phyloP scores from a whole-genome alignment of 331 rosid genomes.

The Cucumis variabilis region DNA sequence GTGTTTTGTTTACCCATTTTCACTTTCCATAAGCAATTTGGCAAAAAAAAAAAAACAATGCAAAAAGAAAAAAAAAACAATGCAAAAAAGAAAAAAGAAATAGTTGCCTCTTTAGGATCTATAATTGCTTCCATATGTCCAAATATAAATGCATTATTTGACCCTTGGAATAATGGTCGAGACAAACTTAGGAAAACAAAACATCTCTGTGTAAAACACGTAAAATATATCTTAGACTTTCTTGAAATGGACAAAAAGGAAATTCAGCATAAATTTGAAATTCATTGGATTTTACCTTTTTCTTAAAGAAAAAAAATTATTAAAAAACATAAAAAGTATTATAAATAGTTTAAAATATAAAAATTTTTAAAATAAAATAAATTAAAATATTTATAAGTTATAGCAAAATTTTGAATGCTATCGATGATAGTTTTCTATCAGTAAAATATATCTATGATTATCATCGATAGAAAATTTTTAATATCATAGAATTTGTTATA shows the following conservation, averaged over 20 bases:
- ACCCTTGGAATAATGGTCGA: background rate
- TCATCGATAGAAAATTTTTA: too few species aligned
- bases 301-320: too few species aligned
- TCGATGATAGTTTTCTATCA: too few species aligned
- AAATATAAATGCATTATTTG: too few species aligned
- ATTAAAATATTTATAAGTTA: too few species aligned
- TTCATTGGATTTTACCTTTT: background rate
- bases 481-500: too few species aligned
- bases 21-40: background rate
- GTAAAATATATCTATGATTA: too few species aligned
- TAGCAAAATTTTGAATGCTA: too few species aligned
- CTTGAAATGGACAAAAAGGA: background rate
- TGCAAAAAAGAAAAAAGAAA: background rate
- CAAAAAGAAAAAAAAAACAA: too few species aligned
- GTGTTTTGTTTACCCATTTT: background rate
- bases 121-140: background rate
- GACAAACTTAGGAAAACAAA: background rate
- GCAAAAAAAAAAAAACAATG: background rate
- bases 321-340: too few species aligned
- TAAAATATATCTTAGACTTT: constrained; percentile 6
- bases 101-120: background rate
- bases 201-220: background rate
- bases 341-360: too few species aligned
- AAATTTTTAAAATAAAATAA: too few species aligned
- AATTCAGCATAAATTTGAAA: background rate